Base-by-base conservation (phyloP, 2,329 filamentous ascomycete species). In the Calonectria pteridis region DNA sequence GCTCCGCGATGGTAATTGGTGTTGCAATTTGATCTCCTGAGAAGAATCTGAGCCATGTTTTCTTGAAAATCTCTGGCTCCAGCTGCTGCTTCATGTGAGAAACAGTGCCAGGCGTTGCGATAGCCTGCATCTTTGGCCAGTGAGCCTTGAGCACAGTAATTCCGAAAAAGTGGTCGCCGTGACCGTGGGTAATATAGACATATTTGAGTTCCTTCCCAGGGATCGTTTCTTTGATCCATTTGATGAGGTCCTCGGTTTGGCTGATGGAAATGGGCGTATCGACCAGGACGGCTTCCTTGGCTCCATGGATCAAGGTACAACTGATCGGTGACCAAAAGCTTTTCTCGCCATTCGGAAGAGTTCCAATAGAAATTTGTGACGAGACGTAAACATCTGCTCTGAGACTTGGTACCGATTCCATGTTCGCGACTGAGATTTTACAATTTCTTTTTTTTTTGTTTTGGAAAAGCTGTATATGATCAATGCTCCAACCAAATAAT, bases 11-110 rank as follows among this genome's bases (percentile, higher is more conserved):
- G 2, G 31, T 53, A 18, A 69, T 23, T 20, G 55, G 55, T 2
- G 28, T 53, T 13, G 43, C 53, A 23, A 63, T 64, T 31, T 63
- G 55, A 9, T 55, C 49, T 1, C 43, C 67, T 10, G 67, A 46
- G 26, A 69, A 72, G 23, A 67, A 50, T 3, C 31, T 23, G n/a
- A 53, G 23, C 55, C 64, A 72, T 3, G 33, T 35, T 5, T 59
- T 26, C 18, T 46, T 51, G 20, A 49, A 69, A 9, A 33, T 63
- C 16, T 59, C 18, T 6, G 58, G 63, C 14, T 68, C 31, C n/a
- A 72, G 55, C 16, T 72, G 70, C 33, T 68, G 53, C 33, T 63
- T 49, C 64, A 72, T 72, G 6, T 72, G 70, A 9, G 43, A n/a
- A 14, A 72, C 46, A 6, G 69, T 67, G 4, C 20, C 63, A 4